Percentiles rank a stretch among this genome's conserved stretches.
Conservation (phyloP, 805 yeast genomes). For the Huiozyma sinensis region DNA sequence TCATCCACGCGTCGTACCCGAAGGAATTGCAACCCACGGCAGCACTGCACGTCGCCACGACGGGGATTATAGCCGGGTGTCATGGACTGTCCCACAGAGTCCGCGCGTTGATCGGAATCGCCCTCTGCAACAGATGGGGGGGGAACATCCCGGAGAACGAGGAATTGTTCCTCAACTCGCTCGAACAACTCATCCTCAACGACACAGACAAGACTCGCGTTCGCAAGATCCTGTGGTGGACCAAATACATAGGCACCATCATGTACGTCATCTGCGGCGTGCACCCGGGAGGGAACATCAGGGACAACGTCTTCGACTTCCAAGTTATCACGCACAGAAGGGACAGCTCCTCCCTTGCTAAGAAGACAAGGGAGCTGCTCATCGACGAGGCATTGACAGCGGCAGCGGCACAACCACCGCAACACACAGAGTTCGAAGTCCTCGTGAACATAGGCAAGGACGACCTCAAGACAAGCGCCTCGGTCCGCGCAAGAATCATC, state of each 20-base stretch:
- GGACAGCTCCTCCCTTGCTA: conserved; percentile 10
- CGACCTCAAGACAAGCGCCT: conserved; percentile 48
- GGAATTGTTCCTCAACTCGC: conserved; percentile 33
- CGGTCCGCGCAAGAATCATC: conserved; percentile 47
- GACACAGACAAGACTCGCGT: conserved; percentile 34
- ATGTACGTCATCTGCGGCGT: conserved; percentile 74
- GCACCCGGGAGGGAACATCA: conserved; percentile 69
- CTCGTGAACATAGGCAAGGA: conserved; percentile 38
- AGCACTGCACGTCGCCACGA: conserved; percentile 59
- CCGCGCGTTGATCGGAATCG: conserved; percentile 61
- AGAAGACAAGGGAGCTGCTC: conserved; percentile 7
- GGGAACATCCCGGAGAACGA: conserved; percentile 57
- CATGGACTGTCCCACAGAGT: conserved; percentile 67
- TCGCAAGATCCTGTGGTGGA: conserved; percentile 56
- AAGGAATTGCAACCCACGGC: conserved; percentile 68
- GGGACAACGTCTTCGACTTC: conserved; percentile 46
- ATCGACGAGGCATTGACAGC: conserved; percentile 15
- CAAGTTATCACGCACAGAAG: conserved; percentile 26
- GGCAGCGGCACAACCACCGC: conserved; percentile 1
- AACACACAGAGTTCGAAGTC: conserved; percentile 26
- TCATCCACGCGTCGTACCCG: conserved; percentile 68
- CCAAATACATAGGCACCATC: conserved; percentile 57
- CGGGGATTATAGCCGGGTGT: conserved; percentile 66
- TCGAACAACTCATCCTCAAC: conserved; percentile 41
- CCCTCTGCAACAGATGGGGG: conserved; percentile 75